These are phyloP conservation scores for Rhodotorula sp. DNA, from an alignment of 1,284 basidiomycete genomes.

Conservation along the genomic window DNA sequence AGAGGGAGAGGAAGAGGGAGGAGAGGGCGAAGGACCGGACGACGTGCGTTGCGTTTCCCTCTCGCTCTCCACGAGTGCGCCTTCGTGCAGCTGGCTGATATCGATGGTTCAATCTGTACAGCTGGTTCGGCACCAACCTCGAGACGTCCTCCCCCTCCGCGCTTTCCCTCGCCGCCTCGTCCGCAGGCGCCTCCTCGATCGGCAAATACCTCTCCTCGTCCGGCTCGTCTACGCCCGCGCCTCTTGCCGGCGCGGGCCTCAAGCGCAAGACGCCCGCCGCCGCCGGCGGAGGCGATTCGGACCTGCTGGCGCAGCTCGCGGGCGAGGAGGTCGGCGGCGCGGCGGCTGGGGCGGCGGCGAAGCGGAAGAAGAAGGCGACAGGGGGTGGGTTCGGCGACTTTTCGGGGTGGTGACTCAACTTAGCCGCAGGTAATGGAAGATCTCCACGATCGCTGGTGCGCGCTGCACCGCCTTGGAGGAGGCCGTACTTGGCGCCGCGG, in stretches of 20 bases:
- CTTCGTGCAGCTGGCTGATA: neutral
- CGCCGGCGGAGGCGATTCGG: conserved; percentile 53
- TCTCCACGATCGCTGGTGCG: no score
- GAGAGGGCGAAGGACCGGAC: conserved; percentile 61
- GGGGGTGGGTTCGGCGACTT: conserved; percentile 80
- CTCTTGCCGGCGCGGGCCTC: conserved; percentile 8
- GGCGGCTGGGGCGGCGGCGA: conserved; percentile 46
- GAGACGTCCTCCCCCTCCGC: conserved; percentile 13
- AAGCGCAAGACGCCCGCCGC: conserved; percentile 41
- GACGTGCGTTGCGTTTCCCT: conserved; percentile 34
- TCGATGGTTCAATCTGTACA: neutral
- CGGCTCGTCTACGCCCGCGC: neutral
- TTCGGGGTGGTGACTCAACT: conserved; percentile 45
- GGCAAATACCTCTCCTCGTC: conserved; percentile 53
- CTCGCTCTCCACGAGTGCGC: neutral
- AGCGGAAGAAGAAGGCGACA: conserved; percentile 65
- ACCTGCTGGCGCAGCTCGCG: conserved; percentile 13
- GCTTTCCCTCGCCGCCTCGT: neutral
- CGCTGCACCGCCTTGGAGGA: no score
- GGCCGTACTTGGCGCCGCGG: no score
- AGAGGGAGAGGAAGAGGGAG: conserved; percentile 48
- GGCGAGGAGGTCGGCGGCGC: neutral
- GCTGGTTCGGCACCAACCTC: conserved; percentile 47
- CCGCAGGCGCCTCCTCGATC: conserved; percentile 39
- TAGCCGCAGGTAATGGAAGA: no score